Evolutionary conservation across 116 monocot genomes (phyloP).

Genomic region (Thalassia testudinum): DNA sequence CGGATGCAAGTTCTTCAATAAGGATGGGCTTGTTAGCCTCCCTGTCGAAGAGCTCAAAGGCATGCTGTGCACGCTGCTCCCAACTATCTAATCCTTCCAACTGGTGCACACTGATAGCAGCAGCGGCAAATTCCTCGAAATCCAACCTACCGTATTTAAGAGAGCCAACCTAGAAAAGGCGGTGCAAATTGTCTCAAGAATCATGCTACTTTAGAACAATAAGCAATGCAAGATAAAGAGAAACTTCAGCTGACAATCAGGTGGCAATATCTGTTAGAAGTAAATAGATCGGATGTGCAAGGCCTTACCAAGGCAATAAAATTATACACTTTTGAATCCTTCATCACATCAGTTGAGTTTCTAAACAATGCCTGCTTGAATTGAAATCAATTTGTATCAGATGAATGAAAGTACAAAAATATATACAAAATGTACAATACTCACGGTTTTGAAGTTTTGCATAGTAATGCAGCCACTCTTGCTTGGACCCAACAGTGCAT

Average conservation of each 20-base stretch:
- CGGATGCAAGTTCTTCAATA: constrained; percentile 72
- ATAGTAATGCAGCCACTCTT: constrained; percentile 46
- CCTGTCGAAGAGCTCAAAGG: constrained; percentile 61
- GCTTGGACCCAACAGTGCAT: constrained; percentile 38
- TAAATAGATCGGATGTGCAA: background rate
- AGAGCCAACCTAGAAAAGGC: constrained; percentile 34
- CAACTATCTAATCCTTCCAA: constrained; percentile 54
- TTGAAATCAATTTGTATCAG: too few species aligned
- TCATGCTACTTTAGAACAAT: too few species aligned
- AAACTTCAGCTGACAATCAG: background rate
- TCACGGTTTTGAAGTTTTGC: constrained; percentile 44
- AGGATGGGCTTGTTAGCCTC: constrained; percentile 53
- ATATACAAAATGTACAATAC: background rate
- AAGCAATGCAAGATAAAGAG: background rate
- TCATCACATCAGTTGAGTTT: constrained; percentile 54
- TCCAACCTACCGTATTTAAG: constrained; percentile 57
- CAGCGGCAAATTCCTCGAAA: constrained; percentile 72
- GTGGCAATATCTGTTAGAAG: background rate
- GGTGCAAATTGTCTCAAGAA: background rate
- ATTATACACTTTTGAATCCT: constrained; percentile 47
- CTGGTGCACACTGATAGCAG: constrained; percentile 65
- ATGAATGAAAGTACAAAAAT: too few species aligned
- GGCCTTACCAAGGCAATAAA: constrained; percentile 37
- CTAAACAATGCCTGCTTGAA: constrained; percentile 37
- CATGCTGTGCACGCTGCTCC: constrained; percentile 50